Percentiles rank a stretch among this genome's conserved stretches.
phyloP scores from a whole-genome alignment of 2,329 filamentous ascomycete species.

The Sphaerulina musiva region DNA sequence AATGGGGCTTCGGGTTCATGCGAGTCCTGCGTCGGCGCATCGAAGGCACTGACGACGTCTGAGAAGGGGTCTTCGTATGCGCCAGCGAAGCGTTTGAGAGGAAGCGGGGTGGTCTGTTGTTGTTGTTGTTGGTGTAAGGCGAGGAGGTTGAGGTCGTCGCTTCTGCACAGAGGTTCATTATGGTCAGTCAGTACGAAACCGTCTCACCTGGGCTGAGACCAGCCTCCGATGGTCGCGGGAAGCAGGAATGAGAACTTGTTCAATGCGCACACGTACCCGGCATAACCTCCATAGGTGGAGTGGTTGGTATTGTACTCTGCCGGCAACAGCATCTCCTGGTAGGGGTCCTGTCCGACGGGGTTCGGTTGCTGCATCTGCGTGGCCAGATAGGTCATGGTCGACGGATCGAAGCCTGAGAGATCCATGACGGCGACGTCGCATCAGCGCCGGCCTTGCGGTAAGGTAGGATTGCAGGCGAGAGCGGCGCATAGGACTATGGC shows the following conservation, averaged over 20 bases:
- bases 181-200: constrained; percentile 4
- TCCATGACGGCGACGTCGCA: constrained; percentile 26
- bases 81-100: constrained; percentile 33
- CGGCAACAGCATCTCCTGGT: constrained; percentile 43
- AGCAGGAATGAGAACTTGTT: background rate
- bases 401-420: constrained; percentile 28
- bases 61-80: constrained; percentile 48
- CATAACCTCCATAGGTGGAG: constrained; percentile 55
- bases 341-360: constrained; percentile 41
- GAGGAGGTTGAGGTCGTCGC: constrained; percentile 27
- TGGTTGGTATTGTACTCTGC: constrained; percentile 54
- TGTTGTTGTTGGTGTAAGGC: background rate
- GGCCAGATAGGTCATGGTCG: constrained; percentile 53
- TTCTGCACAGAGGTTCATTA: constrained; percentile 10
- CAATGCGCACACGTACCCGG: constrained; percentile 43
- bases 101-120: constrained; percentile 22
- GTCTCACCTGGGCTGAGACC: background rate
- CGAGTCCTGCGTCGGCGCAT: constrained; percentile 37
- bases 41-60: constrained; percentile 46
- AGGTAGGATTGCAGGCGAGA: constrained; percentile 11
- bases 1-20: constrained; percentile 46
- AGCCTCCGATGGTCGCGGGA: background rate
- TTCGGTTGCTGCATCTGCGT: constrained; percentile 52
- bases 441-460: constrained; percentile 10
- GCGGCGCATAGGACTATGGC: constrained; percentile 15